Base-by-base conservation (phyloP, 495 filamentous ascomycete species). In the Daldinia childiae region DNA sequence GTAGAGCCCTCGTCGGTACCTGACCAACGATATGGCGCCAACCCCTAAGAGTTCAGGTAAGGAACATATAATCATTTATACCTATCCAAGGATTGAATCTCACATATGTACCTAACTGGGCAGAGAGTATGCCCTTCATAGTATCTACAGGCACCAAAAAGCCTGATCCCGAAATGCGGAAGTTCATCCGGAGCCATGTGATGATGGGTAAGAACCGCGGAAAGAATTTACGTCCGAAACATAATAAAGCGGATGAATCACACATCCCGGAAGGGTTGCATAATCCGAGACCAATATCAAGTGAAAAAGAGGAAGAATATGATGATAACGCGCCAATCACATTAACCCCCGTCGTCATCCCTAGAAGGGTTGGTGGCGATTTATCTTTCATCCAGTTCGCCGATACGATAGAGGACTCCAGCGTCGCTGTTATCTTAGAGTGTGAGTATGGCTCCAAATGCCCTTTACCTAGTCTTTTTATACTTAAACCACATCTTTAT, bases 201-300 rank as follows among this genome's bases (percentile, higher is more conserved):
- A 86, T 85, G 84, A 73, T 77, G 5, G 84, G 84, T 6, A 85
- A 84, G 75, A 86, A 86, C 62, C 73, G 72, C 38, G 75, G 62
- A 17, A 70, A 56, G 51, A 58, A 15, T 27, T 32, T 60, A n/a
- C 50, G 39, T 1, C 60, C 58, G 19, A 62, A 34, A 29, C 4
- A 50, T 12, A 57, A 62, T 7, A 66, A 71, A 54, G 6, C 26
- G 4, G 17, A 9, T 12, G 68, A 36, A 4, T 36, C 51, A 26
- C 27, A 50, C 7, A 9, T 27, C 12, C 12, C 29, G 32, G 43
- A 14, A 4, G 58, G 41, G 6, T 14, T 30, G 12, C 43, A 30
- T 34, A 17, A 50, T 4, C 19, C 9, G 6, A 58, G 3, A 54
- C 24, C 9, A 17, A 63, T 1, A 52, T 39, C 41, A 21, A 52